phyloP scores from a whole-genome alignment of 352 stramenopile genomes.

The Phytophthora crassamura region DNA sequence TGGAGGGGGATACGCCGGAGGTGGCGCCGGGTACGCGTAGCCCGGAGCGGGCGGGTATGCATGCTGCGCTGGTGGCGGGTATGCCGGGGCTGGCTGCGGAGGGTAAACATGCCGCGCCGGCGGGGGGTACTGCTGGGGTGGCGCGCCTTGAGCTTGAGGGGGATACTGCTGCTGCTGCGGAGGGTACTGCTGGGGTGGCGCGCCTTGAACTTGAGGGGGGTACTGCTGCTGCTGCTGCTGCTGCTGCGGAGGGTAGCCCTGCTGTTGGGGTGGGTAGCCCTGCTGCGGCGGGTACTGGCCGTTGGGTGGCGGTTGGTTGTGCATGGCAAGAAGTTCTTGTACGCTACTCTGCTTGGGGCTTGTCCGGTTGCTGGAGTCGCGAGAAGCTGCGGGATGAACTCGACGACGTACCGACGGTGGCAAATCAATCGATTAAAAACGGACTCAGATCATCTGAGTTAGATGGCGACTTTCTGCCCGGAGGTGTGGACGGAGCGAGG shows the following conservation, averaged over 20 bases:
- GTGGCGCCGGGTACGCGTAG: constrained; percentile 9
- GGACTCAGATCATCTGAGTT: too few species aligned
- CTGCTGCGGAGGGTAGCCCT: constrained; percentile 3
- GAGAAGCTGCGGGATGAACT: not conserved
- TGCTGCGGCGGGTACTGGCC: constrained; percentile 8
- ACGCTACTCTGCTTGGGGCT: not conserved
- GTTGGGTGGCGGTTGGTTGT: constrained; percentile 25
- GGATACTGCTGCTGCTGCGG: too few species aligned
- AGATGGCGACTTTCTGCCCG: not conserved
- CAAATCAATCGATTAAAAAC: too few species aligned
- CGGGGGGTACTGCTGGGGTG: constrained; percentile 29
- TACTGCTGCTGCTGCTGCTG: too few species aligned
- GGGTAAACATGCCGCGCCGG: constrained; percentile 27
- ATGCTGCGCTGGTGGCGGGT: constrained; percentile 16
- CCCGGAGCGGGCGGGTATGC: constrained; percentile 5
- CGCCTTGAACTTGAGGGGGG: constrained; percentile 13
- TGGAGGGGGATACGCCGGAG: not conserved
- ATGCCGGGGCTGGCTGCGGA: constrained; percentile 11
- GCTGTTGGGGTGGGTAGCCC: not conserved
- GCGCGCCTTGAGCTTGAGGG: not conserved
- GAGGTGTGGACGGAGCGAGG: constrained; percentile 7
- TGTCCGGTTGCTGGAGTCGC: constrained; percentile 14
- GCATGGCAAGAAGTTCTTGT: constrained; percentile 8
- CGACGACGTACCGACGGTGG: not conserved
- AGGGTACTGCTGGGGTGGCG: constrained; percentile 26